These are phyloP conservation scores for Oryza punctata DNA, from an alignment of 176 grass and related monocot species.

Conservation along the genomic window DNA sequence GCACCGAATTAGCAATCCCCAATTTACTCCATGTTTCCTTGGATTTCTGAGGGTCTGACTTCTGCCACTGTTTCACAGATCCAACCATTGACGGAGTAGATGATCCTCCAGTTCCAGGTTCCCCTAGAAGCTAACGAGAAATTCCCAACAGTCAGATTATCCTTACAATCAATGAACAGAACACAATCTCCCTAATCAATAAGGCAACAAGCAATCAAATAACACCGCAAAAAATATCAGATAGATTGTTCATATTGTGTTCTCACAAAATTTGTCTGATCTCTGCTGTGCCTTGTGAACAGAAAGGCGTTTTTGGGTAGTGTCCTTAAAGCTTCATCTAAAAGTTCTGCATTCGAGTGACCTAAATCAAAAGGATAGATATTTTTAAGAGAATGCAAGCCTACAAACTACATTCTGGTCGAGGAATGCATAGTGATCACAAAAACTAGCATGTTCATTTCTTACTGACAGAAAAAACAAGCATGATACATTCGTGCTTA, in stretches of 20 bases:
- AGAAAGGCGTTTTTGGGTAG: not conserved
- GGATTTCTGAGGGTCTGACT: slow-evolving; percentile 77
- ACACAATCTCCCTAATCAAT: not conserved
- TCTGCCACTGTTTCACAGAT: slow-evolving; percentile 87
- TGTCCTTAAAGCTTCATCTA: not conserved
- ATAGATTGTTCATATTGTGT: not conserved
- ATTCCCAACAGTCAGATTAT: slow-evolving; percentile 23
- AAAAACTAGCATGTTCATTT: not conserved
- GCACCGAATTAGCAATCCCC: slow-evolving; percentile 61
- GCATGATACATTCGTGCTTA: slow-evolving; percentile 11
- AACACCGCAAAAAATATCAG: not conserved
- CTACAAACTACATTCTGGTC: not conserved
- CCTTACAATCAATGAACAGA: not conserved
- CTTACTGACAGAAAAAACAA: not conserved
- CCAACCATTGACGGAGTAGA: slow-evolving; percentile 97
- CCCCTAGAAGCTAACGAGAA: slow-evolving; percentile 73
- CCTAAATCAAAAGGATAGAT: not conserved
- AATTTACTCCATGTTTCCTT: slow-evolving; percentile 76
- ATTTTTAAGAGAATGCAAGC: slow-evolving; percentile 16
- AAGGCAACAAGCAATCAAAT: not conserved
- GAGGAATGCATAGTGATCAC: not conserved
- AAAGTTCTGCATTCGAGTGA: not conserved
- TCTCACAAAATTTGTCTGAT: not conserved
- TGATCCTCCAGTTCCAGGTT: slow-evolving; percentile 93
- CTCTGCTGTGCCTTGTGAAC: not conserved